A percentile compares a stretch with the other conserved stretches of the same genome.
Evolutionary conservation across 306 rosid species (phyloP).

Genomic region (Quercus parvula): DNA sequence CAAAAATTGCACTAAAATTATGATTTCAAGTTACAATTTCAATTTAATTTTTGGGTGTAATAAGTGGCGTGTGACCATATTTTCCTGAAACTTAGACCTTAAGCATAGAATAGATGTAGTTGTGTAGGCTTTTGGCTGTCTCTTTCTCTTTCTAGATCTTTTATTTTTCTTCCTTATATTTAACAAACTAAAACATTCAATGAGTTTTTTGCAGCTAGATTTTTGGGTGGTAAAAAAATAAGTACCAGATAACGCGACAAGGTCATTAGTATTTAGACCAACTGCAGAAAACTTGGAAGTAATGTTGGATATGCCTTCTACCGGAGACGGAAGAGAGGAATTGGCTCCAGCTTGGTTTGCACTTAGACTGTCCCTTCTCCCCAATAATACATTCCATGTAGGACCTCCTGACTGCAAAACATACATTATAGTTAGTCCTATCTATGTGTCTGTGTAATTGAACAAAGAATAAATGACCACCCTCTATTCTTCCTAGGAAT

Average conservation of each 20-base stretch:
- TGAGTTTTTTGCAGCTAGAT: neutral
- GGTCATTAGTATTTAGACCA: slow-evolving; percentile 57
- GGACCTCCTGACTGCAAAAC: slow-evolving; percentile 62
- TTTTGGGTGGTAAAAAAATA: neutral
- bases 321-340: slow-evolving; percentile 50
- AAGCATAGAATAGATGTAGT: too few relatives aligned
- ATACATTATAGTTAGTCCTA: too few relatives aligned
- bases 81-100: too few relatives aligned
- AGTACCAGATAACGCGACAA: slow-evolving; percentile 75
- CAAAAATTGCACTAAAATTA: too few relatives aligned
- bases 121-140: too few relatives aligned
- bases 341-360: slow-evolving; percentile 72
- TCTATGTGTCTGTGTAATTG: neutral
- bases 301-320: slow-evolving; percentile 38
- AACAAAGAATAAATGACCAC: neutral
- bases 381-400: slow-evolving; percentile 62
- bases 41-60: too few relatives aligned
- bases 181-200: neutral
- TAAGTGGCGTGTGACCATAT: too few relatives aligned
- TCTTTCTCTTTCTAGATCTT: too few relatives aligned
- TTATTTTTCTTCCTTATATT: too few relatives aligned
- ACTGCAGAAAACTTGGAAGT: slow-evolving; percentile 56
- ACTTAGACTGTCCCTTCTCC: slow-evolving; percentile 60
- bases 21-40: too few relatives aligned
- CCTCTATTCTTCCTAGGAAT: too few relatives aligned